Evolutionary conservation across 2,329 filamentous ascomycete species (phyloP), one percentile per base, ranked within the genome.

Genomic region (Arthrocladium fulminans): DNA sequence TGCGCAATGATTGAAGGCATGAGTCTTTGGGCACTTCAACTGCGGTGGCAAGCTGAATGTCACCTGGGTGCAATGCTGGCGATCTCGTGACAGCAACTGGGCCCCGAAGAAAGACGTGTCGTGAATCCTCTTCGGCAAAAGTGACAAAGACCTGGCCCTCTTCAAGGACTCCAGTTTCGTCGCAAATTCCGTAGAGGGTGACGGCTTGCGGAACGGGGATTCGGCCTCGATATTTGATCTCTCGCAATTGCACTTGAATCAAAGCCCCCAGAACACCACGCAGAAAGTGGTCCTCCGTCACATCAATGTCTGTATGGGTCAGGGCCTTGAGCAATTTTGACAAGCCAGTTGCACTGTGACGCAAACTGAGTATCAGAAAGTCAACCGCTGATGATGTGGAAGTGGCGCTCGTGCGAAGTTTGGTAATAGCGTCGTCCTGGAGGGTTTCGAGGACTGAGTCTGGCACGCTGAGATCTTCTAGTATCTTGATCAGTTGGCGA

Each of bases 121-220:
- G 45, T 3, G 59, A 58, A 15, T 65, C 57, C 12, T 65, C 58
- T 40, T 51, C 68, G 39, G 80, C 70, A 30, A 75, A 79, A 0
- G 77, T 75, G 46, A 85, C 75, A 56, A 81, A 89, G 0, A 90
- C 75, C 53, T 94, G 71, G 1, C 76, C 76, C 59, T 86, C 80
- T 8, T 74, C 54, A 0, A 94, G 69, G 29, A 74, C 76, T 0
- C 77, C 79, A 0, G 84, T 88, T 63, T 94, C 87, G 53, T 94
- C 88, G 78, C 92, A 85, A 44, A 94, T 73, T 0, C 88, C 88
- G 56, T 88, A 88, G 0, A 94, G 71, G 0, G 86, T 88, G n/a
- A 82, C 75, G 0, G 85, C 88, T 13, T 81, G 63, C 0, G 75
- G 64, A 0, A 94, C 76, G 0, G 78, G 81, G 27, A 94, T 92